These are phyloP conservation scores for Nemania diffusa DNA, from an alignment of 2,329 filamentous ascomycete species.

Conservation along the genomic window DNA sequence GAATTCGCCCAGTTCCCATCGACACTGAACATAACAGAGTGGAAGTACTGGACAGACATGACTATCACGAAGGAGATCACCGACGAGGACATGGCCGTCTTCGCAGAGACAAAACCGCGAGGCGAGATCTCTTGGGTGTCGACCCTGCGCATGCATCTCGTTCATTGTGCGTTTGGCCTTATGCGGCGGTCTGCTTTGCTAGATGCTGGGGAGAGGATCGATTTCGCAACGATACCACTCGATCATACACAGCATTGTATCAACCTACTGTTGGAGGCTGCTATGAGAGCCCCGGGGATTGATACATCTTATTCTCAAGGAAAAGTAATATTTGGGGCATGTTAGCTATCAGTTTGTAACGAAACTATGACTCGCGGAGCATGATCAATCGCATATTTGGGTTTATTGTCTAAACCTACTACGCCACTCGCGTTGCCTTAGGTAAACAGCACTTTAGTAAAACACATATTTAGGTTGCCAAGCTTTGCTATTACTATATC, in stretches of 20 bases:
- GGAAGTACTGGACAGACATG: conserved; percentile 30
- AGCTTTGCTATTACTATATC: too few species aligned
- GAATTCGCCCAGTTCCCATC: conserved; percentile 19
- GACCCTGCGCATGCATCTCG: conserved; percentile 27
- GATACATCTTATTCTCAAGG: conserved; percentile 20
- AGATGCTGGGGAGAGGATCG: conserved; percentile 23
- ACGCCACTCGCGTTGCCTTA: too few species aligned
- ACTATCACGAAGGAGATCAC: conserved; percentile 19
- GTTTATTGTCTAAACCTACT: not conserved
- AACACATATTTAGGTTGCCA: too few species aligned
- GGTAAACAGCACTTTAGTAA: too few species aligned
- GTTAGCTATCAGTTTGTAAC: not conserved
- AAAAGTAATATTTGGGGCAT: conserved; percentile 27
- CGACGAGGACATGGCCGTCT: conserved; percentile 27
- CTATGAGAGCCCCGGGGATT: conserved; percentile 25
- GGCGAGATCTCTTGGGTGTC: conserved; percentile 14
- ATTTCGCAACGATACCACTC: conserved; percentile 16
- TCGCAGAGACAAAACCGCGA: conserved; percentile 14
- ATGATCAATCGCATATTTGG: not conserved
- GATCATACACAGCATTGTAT: conserved; percentile 27
- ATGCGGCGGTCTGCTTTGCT: conserved; percentile 18
- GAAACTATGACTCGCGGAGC: not conserved
- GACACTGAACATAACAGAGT: conserved; percentile 18
- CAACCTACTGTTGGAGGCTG: conserved; percentile 16
- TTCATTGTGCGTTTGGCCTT: conserved; percentile 28